Evolutionary conservation across 345 rosid genomes (phyloP).

Genomic region (Camelina neglecta): DNA sequence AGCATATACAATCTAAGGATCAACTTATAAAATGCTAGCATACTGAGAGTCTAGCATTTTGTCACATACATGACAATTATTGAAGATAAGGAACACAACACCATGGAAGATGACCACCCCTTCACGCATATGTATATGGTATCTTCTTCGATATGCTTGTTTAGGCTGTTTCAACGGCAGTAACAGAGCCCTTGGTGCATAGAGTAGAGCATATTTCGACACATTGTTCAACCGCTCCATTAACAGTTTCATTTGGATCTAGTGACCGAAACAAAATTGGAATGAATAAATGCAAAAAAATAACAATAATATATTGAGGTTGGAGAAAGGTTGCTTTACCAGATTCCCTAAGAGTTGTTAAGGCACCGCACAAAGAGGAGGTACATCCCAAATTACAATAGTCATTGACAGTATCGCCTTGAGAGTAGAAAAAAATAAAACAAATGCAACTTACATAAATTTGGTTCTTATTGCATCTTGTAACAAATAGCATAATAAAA

Average conservation of each 20-base stretch:
- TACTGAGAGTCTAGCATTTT: background rate
- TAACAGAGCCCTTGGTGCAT: background rate
- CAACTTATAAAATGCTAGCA: background rate
- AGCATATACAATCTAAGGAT: background rate
- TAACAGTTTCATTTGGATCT: background rate
- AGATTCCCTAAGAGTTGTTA: too few species aligned
- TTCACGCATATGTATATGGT: too few species aligned
- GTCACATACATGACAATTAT: background rate
- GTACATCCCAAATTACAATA: background rate
- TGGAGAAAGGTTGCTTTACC: too few species aligned
- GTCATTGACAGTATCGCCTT: background rate
- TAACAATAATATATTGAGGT: too few species aligned
- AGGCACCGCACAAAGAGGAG: background rate
- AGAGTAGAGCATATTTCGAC: background rate
- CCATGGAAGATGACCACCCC: too few species aligned
- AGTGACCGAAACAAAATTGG: too few species aligned
- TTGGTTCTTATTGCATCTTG: too few species aligned
- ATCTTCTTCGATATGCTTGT: background rate
- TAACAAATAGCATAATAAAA: too few species aligned
- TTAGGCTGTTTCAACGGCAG: background rate
- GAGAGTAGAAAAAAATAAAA: too few species aligned
- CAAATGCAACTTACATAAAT: too few species aligned
- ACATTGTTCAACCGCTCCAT: background rate
- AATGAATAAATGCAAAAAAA: too few species aligned
- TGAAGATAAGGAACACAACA: background rate